phyloP scores from a whole-genome alignment of 2,329 filamentous ascomycete genomes.

The Aspergillus novofumigatus region DNA sequence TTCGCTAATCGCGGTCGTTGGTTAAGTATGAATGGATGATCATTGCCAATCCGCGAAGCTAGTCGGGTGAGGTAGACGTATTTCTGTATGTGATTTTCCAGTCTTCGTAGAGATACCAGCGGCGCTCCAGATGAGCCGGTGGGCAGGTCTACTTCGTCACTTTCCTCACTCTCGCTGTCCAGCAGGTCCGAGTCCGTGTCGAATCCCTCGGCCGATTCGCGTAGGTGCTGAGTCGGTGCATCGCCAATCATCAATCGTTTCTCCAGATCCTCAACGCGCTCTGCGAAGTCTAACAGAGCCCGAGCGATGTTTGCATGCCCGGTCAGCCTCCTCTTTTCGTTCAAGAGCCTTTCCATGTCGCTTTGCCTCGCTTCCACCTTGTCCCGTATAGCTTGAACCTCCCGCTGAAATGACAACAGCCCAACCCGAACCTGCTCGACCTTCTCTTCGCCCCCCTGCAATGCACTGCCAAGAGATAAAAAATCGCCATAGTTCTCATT shows the following conservation, averaged over 20 bases:
- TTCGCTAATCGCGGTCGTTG: constrained; percentile 55
- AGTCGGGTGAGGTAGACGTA: constrained; percentile 55
- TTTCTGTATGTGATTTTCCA: constrained; percentile 55
- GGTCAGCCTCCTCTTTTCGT: constrained; percentile 64
- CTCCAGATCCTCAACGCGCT: constrained; percentile 56
- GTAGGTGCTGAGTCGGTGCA: constrained; percentile 18
- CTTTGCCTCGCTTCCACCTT: constrained; percentile 60
- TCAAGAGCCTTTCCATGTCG: constrained; percentile 60
- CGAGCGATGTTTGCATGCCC: constrained; percentile 60
- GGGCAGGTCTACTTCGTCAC: constrained; percentile 39
- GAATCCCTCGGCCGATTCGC: constrained; percentile 15
- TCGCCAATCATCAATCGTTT: constrained; percentile 64
- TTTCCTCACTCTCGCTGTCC: constrained; percentile 30
- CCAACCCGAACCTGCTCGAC: constrained; percentile 87
- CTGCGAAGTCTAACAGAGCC: constrained; percentile 42
- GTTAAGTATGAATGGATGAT: constrained; percentile 60
- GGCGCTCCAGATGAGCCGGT: constrained; percentile 32
- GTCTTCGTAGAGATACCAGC: constrained; percentile 37
- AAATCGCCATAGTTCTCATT: constrained; percentile 95
- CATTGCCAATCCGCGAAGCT: constrained; percentile 47
- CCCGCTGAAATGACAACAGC: constrained; percentile 76
- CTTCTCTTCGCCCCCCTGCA: constrained; percentile 84
- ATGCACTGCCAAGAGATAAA: constrained; percentile 71
- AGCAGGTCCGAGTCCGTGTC: constrained; percentile 35
- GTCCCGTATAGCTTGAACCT: constrained; percentile 68